phyloP scores from a whole-genome alignment of 208 protist species.

The Lotmaria passim region DNA sequence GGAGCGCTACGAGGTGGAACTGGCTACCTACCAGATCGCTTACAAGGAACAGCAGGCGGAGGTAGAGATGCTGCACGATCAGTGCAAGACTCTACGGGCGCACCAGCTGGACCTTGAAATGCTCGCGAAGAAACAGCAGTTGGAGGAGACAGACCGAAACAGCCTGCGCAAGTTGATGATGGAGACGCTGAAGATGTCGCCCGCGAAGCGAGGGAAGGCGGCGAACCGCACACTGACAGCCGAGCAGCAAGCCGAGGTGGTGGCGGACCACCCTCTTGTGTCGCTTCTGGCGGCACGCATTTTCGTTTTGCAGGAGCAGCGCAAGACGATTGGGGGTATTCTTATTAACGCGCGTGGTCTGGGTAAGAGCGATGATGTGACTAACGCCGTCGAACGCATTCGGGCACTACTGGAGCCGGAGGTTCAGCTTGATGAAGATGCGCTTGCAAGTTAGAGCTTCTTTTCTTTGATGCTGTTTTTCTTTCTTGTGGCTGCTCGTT shows the following conservation, averaged over 20 bases:
- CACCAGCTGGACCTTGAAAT: constrained; percentile 49
- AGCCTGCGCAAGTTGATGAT: constrained; percentile 32
- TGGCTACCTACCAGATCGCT: constrained; percentile 75
- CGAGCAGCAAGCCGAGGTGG: constrained; percentile 37
- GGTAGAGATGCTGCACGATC: constrained; percentile 43
- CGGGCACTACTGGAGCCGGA: constrained; percentile 28
- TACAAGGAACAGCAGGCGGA: constrained; percentile 77
- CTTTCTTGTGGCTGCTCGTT: too few relatives aligned
- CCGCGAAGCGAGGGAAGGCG: constrained; percentile 14
- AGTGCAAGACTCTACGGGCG: constrained; percentile 21
- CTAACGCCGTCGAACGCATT: constrained; percentile 22
- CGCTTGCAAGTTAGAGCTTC: constrained; percentile 1
- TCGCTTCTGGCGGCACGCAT: constrained; percentile 51
- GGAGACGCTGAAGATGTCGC: constrained; percentile 18
- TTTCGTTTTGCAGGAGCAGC: constrained; percentile 44
- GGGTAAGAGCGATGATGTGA: constrained; percentile 24
- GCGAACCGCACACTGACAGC: constrained; percentile 22
- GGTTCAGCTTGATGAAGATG: constrained; percentile 32
- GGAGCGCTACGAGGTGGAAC: constrained; percentile 59
- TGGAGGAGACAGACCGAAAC: constrained; percentile 48
- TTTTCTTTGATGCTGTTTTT: constrained; percentile 12
- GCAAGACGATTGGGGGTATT: constrained; percentile 36
- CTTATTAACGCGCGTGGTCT: constrained; percentile 24
- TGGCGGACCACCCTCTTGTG: constrained; percentile 40
- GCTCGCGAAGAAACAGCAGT: constrained; percentile 60